phyloP scores from a whole-genome alignment of 148 eudicot species.

The Dianthus caryophyllus region DNA sequence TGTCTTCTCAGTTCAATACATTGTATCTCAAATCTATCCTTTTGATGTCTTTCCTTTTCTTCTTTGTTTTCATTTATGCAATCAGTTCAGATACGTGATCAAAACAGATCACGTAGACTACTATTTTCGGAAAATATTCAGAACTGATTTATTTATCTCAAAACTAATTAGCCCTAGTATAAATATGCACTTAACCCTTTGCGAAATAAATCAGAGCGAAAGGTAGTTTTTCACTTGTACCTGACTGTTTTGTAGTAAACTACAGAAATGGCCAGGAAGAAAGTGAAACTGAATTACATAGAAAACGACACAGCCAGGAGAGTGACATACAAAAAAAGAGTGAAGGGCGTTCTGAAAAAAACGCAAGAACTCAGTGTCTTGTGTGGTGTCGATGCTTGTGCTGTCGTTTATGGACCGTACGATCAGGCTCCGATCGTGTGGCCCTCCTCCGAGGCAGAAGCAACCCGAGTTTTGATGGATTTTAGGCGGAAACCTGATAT shows the following conservation, averaged over 20 bases:
- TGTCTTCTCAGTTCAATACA: too few relatives aligned
- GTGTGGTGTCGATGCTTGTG: constrained; percentile 25
- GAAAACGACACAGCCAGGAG: constrained; percentile 16
- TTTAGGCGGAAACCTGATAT: constrained; percentile 3
- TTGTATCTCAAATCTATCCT: too few relatives aligned
- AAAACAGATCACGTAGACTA: not conserved
- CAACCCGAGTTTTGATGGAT: not conserved
- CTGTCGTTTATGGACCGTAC: constrained; percentile 19
- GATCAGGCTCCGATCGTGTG: constrained; percentile 13
- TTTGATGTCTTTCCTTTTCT: not conserved
- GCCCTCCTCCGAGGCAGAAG: constrained; percentile 11
- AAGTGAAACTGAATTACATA: constrained; percentile 19
- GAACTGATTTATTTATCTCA: not conserved
- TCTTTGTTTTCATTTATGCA: not conserved
- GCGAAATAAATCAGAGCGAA: not conserved
- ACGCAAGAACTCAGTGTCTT: constrained; percentile 17
- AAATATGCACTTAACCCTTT: not conserved
- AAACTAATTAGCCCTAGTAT: not conserved
- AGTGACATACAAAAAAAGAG: constrained; percentile 20
- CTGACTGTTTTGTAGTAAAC: not conserved
- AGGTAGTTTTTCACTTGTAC: not conserved
- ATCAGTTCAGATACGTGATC: constrained; percentile 3
- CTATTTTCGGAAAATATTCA: not conserved
- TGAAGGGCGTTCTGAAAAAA: constrained; percentile 6
- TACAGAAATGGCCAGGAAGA: constrained; percentile 17